phyloP scores from a whole-genome alignment of 306 rosid genomes.

The Elaeagnus macrophylla region DNA sequence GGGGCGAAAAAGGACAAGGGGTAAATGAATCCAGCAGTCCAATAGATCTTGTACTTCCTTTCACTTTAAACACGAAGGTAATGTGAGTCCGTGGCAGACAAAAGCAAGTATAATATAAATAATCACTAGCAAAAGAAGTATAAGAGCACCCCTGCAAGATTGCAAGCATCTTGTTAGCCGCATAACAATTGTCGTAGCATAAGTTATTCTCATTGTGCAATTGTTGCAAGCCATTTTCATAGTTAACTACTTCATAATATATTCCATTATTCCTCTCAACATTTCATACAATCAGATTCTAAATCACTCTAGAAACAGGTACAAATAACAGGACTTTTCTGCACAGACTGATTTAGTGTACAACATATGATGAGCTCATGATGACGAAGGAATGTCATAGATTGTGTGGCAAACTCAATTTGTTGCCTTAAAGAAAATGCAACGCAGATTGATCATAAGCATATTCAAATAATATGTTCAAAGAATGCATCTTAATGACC shows the following conservation, averaged over 20 bases:
- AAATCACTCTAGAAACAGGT: too few species aligned
- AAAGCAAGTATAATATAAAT: slow-evolving; percentile 66
- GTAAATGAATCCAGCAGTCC: slow-evolving; percentile 7
- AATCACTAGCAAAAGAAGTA: slow-evolving; percentile 63
- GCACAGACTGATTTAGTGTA: too few species aligned
- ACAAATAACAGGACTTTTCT: too few species aligned
- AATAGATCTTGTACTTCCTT: slow-evolving; percentile 16
- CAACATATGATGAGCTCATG: neutral
- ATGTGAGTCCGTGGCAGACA: slow-evolving; percentile 76
- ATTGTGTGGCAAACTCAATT: neutral
- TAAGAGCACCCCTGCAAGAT: slow-evolving; percentile 72
- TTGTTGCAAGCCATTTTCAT: too few species aligned
- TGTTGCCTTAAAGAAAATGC: neutral
- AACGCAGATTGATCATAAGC: neutral
- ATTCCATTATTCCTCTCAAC: too few species aligned
- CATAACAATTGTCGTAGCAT: slow-evolving; percentile 1
- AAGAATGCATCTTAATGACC: too few species aligned
- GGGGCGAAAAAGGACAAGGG: slow-evolving; percentile 4
- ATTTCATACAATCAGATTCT: too few species aligned
- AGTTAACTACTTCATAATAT: too few species aligned
- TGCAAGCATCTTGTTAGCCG: slow-evolving; percentile 16
- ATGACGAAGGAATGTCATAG: neutral
- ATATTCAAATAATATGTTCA: neutral
- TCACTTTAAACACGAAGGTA: slow-evolving; percentile 67
- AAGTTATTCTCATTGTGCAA: neutral